Conservation (phyloP, 208 protist genomes). For the Leishmania mexicana region DNA sequence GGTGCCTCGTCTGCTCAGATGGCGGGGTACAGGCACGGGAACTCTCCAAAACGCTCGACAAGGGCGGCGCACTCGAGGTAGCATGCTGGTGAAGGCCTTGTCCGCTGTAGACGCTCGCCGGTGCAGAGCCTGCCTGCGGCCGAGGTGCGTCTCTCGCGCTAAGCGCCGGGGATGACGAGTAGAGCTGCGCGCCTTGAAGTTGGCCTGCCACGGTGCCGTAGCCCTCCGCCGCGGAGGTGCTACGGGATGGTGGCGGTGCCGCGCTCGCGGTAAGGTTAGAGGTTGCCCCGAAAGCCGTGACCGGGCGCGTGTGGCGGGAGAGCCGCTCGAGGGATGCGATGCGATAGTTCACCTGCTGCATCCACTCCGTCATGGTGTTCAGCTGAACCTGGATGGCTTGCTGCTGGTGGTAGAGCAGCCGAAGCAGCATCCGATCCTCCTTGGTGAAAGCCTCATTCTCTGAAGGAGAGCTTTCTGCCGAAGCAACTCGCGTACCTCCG, state of each 20-base stretch:
- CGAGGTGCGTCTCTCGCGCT: conserved; percentile 4
- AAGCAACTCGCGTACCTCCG: not conserved
- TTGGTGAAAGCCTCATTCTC: conserved; percentile 43
- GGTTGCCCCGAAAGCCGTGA: conserved; percentile 1
- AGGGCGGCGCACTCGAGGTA: conserved; percentile 12
- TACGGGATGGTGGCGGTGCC: conserved; percentile 8
- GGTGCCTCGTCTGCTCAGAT: conserved; percentile 32
- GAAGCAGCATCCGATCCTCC: conserved; percentile 78
- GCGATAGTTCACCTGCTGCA: conserved; percentile 65
- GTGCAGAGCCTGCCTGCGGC: conserved; percentile 1
- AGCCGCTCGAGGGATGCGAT: conserved; percentile 26
- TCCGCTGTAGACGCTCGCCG: conserved; percentile 12
- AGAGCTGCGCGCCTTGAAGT: conserved; percentile 1
- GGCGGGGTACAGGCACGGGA: conserved; percentile 83
- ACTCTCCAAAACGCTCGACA: conserved; percentile 30
- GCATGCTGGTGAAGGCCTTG: not conserved
- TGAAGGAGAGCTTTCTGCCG: not conserved
- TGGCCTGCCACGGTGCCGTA: conserved; percentile 4
- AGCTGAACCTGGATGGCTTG: conserved; percentile 83
- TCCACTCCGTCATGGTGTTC: conserved; percentile 67
- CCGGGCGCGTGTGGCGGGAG: conserved; percentile 13
- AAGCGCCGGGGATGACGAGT: not conserved
- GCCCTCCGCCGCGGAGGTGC: conserved; percentile 10
- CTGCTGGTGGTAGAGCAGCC: conserved; percentile 84
- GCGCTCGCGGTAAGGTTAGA: not conserved